Evolutionary conservation across 371 early-diverging fungal species (phyloP), one percentile per base, ranked within the genome.

Genomic region (Basidiobolus meristosporus): DNA sequence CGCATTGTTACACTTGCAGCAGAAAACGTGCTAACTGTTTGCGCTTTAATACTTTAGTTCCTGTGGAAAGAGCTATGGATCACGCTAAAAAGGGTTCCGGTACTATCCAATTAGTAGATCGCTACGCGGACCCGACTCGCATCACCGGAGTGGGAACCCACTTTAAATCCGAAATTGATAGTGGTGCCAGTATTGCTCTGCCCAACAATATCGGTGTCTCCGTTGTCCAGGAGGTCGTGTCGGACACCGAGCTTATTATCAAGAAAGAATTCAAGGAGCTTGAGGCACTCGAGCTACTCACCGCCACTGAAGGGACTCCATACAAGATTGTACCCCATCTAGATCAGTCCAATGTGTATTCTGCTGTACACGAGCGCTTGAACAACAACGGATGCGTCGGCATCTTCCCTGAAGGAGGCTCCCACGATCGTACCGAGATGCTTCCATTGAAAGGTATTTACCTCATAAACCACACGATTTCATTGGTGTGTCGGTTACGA

Each of bases 351-450:
- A 60, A 65, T 6, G 81, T 95, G 52, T 96, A 89, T 57, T 52
- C 63, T 18, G 65, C 71, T 21, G 96, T 96, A 1, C 72, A 78
- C 46, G 63, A 67, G 6, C 70, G 77, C 12, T 57, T 97, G 23
- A 63, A 75, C 40, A 55, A 62, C 12, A 75, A 82, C 21, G 76
- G 76, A 34, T 84, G 89, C 45, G 71, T 96, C 12, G 93, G 92
- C 9, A 90, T 97, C 37, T 97, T 97, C 54, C 98, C 98, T 2
- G 98, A 95, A 54, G 96, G 96, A 29, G 96, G 98, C 9, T 82
- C 81, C 41, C 98, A 97, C 54, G 98, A 97, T 54, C 79, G 92
- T 39, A 66, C 88, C 10, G 83, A 90, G 43, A 74, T 97, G 72
- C 53, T 97, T 36, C 98, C 98, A 11, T 59, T 97, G 38, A 96